phyloP scores from a whole-genome alignment of 306 rosid genomes.

The Glycine soja region DNA sequence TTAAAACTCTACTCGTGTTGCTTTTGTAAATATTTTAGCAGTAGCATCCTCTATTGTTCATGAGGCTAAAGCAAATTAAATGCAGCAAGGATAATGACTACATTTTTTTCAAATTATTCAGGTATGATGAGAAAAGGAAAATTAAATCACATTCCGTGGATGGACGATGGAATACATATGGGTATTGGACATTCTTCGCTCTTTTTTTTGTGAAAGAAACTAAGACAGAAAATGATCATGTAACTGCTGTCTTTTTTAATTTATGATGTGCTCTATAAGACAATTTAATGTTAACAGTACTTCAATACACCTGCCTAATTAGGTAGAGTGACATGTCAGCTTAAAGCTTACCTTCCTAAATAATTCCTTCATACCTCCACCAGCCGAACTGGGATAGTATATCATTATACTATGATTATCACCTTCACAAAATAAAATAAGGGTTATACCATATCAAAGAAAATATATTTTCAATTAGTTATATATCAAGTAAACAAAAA shows the following conservation, averaged over 20 bases:
- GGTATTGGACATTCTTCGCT: background rate
- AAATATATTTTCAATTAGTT: conserved; percentile 40
- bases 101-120: background rate
- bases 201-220: background rate
- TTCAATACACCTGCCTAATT: conserved; percentile 24
- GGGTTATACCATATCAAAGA: conserved; percentile 48
- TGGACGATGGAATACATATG: background rate
- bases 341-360: conserved; percentile 82
- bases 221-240: background rate
- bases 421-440: conserved; percentile 64
- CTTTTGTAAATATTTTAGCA: background rate
- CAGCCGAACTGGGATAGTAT: conserved; percentile 98
- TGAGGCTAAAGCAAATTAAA: background rate
- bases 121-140: background rate
- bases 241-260: background rate
- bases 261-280: conserved; percentile 9
- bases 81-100: background rate
- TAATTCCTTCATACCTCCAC: conserved; percentile 96
- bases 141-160: background rate
- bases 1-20: background rate
- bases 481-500: conserved; percentile 29
- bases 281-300: conserved; percentile 29
- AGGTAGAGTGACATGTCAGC: conserved; percentile 25
- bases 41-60: background rate
- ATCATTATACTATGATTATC: conserved; percentile 94